Conservation (phyloP, 2,329 filamentous ascomycete species). For the Apiospora kogelbergensis region DNA sequence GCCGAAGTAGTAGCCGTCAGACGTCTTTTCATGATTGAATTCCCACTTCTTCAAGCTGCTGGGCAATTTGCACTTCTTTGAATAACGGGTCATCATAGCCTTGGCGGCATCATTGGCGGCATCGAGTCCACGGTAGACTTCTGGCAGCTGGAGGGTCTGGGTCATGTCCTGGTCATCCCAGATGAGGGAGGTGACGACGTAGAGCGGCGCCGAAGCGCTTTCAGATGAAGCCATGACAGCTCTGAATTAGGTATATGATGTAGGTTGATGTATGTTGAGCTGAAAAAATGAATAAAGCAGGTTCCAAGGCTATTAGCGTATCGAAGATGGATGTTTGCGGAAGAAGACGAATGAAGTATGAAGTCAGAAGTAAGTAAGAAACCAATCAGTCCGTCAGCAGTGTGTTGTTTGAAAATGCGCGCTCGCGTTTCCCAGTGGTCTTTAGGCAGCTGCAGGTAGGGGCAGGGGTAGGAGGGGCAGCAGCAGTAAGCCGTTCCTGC, state of each 20-base stretch:
- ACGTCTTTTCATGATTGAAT: background rate
- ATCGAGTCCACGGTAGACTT: slow-evolving; percentile 11
- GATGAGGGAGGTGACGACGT: slow-evolving; percentile 14
- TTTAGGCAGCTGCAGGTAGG: background rate
- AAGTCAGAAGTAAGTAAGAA: background rate
- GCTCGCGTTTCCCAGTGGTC: background rate
- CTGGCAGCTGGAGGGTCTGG: slow-evolving; percentile 12
- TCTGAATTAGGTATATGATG: background rate
- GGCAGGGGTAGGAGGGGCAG: background rate
- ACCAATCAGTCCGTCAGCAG: background rate
- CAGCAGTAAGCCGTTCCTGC: background rate
- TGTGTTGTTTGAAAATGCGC: background rate
- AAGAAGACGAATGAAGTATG: background rate
- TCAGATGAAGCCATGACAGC: background rate
- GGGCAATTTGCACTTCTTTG: slow-evolving; percentile 11
- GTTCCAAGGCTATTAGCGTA: background rate
- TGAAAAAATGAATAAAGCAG: background rate
- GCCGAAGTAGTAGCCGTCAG: slow-evolving; percentile 9
- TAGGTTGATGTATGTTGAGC: background rate
- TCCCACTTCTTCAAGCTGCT: slow-evolving; percentile 1
- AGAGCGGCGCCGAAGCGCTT: slow-evolving; percentile 10
- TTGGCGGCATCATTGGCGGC: slow-evolving; percentile 16
- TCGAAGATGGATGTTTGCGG: background rate
- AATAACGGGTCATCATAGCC: slow-evolving; percentile 11
- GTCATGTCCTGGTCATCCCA: slow-evolving; percentile 11